Conservation (phyloP, 2,329 filamentous ascomycete genomes). For the Rutstroemia sp. region DNA sequence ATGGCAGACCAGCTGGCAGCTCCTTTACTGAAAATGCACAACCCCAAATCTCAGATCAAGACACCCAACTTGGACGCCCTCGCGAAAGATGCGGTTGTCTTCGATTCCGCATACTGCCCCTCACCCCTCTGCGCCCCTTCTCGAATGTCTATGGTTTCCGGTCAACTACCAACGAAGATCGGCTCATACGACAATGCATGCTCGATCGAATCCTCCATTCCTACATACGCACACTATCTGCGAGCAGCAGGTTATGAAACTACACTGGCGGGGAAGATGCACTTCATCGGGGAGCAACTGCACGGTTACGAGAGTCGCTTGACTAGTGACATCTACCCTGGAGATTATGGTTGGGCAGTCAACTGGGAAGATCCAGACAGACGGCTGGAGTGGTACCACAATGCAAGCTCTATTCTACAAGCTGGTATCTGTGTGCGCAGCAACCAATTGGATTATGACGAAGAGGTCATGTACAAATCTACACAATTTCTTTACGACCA, state of each 20-base stretch:
- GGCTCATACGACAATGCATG: slow-evolving; percentile 87
- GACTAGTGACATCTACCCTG: slow-evolving; percentile 93
- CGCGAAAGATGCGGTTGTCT: slow-evolving; percentile 75
- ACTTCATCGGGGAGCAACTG: slow-evolving; percentile 90
- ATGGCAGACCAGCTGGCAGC: slow-evolving; percentile 96
- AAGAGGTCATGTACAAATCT: slow-evolving; percentile 79
- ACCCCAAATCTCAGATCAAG: slow-evolving; percentile 80
- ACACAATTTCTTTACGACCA: slow-evolving; percentile 88
- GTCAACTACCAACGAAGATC: slow-evolving; percentile 85
- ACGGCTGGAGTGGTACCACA: slow-evolving; percentile 91
- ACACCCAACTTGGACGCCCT: slow-evolving; percentile 84
- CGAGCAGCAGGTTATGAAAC: slow-evolving; percentile 83
- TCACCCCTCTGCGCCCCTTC: slow-evolving; percentile 88
- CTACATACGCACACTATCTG: slow-evolving; percentile 89
- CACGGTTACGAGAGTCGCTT: slow-evolving; percentile 89
- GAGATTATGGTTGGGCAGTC: slow-evolving; percentile 89
- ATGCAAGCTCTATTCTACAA: slow-evolving; percentile 87
- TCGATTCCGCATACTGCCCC: slow-evolving; percentile 91
- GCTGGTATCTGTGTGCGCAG: slow-evolving; percentile 82
- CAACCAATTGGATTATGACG: slow-evolving; percentile 93
- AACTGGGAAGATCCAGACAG: slow-evolving; percentile 90
- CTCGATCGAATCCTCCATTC: slow-evolving; percentile 74
- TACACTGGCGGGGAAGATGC: slow-evolving; percentile 90
- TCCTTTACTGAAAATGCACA: slow-evolving; percentile 86
- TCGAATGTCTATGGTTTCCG: slow-evolving; percentile 90